Conservation (phyloP, 345 rosid genomes). For the Aquilaria yunnanensis region DNA sequence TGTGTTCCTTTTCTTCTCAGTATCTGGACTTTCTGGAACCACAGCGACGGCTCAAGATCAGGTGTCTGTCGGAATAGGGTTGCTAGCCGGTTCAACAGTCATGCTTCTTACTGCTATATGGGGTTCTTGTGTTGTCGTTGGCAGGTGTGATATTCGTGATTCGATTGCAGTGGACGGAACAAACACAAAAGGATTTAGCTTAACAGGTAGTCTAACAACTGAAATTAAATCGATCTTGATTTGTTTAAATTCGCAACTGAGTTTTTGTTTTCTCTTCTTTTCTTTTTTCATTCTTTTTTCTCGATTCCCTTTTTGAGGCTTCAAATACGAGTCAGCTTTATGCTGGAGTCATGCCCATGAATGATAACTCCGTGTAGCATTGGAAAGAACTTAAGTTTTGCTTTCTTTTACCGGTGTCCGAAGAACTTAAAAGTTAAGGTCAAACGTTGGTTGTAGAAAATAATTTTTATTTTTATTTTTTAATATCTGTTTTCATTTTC, state of each 20-base stretch:
- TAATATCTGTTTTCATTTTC: too few species aligned
- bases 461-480: too few species aligned
- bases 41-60: slow-evolving; percentile 70
- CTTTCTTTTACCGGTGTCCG: too few species aligned
- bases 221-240: too few species aligned
- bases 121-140: slow-evolving; percentile 81
- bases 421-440: too few species aligned
- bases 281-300: background rate
- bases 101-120: slow-evolving; percentile 83
- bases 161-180: slow-evolving; percentile 45
- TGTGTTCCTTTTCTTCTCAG: slow-evolving; percentile 22
- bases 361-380: too few species aligned
- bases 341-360: background rate
- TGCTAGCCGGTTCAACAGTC: slow-evolving; percentile 87
- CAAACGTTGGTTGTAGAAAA: too few species aligned
- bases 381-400: too few species aligned
- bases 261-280: too few species aligned
- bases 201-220: slow-evolving; percentile 34
- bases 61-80: slow-evolving; percentile 93
- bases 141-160: slow-evolving; percentile 62
- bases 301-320: background rate
- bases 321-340: background rate
- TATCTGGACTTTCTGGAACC: slow-evolving; percentile 87
- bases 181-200: slow-evolving; percentile 41
- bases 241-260: too few species aligned